A percentile compares a stretch with the other conserved stretches of the same genome.
These are phyloP conservation scores for Euphorbia schlechtendalii DNA, from an alignment of 441 rosid species.

Conservation along the genomic window DNA sequence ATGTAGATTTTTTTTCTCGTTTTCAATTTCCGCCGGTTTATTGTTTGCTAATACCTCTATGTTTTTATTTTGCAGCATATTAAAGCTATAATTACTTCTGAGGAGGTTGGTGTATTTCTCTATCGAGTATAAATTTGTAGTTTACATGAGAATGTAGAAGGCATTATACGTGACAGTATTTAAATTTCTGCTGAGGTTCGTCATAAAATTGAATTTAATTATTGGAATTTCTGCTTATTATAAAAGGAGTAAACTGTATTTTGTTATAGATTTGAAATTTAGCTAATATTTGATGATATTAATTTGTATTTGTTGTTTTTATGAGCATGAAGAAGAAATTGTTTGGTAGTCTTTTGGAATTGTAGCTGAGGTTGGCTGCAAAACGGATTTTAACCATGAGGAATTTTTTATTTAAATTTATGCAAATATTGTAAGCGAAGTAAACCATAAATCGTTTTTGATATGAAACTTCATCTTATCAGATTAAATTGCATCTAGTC, in stretches of 20 bases:
- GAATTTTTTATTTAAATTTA: too few relatives aligned
- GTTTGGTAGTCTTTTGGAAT: too few relatives aligned
- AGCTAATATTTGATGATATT: neutral
- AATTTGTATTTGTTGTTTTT: too few relatives aligned
- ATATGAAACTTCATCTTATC: too few relatives aligned
- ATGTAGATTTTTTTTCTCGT: too few relatives aligned
- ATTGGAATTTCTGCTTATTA: neutral
- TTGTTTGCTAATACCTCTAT: neutral
- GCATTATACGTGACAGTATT: neutral
- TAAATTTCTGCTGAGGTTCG: neutral
- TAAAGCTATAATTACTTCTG: constrained; percentile 91
- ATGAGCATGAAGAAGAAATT: too few relatives aligned
- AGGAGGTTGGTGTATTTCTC: constrained; percentile 54
- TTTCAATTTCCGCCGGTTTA: neutral
- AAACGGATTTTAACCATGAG: too few relatives aligned
- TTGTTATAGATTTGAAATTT: neutral
- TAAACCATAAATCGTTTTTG: too few relatives aligned
- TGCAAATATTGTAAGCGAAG: too few relatives aligned
- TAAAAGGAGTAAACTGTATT: neutral
- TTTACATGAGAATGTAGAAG: neutral
- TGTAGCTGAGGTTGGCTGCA: too few relatives aligned
- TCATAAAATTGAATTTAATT: neutral
- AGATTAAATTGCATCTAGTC: neutral
- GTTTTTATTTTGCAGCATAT: constrained; percentile 53
- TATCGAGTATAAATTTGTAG: neutral